phyloP scores from a whole-genome alignment of 83 land plant species.

The Picea abies region DNA sequence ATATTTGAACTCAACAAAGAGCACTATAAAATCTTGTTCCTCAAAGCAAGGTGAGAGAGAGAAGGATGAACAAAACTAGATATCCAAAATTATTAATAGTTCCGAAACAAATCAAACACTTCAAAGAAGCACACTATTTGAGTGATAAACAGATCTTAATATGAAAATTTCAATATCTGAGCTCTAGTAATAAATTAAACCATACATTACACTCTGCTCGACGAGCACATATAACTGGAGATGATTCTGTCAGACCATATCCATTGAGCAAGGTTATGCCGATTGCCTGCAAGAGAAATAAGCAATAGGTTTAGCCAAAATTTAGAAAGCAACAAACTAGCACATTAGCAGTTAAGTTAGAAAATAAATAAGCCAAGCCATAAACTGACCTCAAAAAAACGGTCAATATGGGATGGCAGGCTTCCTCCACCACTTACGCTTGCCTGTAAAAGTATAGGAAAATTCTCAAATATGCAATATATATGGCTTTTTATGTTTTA shows the following conservation, averaged over 20 bases:
- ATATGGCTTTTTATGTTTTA: neutral
- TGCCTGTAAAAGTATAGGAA: slow-evolving; percentile 45
- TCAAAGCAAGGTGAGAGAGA: neutral
- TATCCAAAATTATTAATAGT: neutral
- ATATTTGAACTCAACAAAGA: neutral
- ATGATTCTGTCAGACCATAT: slow-evolving; percentile 90
- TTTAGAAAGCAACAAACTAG: neutral
- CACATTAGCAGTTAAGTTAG: neutral
- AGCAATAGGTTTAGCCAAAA: neutral
- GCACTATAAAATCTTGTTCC: neutral
- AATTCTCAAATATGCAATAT: neutral
- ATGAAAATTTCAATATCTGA: neutral
- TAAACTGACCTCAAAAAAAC: slow-evolving; percentile 80
- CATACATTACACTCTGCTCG: slow-evolving; percentile 67
- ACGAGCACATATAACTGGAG: slow-evolving; percentile 81
- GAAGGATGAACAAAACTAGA: neutral
- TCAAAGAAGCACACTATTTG: neutral
- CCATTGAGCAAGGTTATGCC: slow-evolving; percentile 84
- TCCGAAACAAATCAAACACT: neutral
- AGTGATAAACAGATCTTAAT: neutral
- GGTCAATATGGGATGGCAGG: slow-evolving; percentile 75
- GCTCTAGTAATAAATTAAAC: neutral
- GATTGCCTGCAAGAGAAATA: slow-evolving; percentile 61
- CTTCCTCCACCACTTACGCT: slow-evolving; percentile 94
- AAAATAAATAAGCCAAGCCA: neutral